Base-by-base conservation (phyloP, 1,284 basidiomycete genomes). In the Papiliotrema nemorosa region DNA sequence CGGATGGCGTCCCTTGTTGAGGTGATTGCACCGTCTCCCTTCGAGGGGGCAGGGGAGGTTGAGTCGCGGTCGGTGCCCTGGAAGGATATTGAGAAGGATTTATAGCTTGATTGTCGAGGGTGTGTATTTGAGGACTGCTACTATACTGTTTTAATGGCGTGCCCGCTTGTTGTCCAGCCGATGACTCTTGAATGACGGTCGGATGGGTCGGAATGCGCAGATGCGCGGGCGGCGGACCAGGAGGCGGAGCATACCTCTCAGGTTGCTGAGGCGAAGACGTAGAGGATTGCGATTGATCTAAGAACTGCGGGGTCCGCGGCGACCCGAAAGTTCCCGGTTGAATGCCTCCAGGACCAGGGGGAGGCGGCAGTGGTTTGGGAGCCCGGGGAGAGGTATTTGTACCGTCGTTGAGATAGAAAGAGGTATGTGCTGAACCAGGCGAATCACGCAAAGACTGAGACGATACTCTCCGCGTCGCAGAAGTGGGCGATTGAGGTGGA, bases 161-260 rank as follows among this genome's bases (percentile, higher is more conserved):
- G 35, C 18, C n/a, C n/a, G n/a, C n/a, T n/a, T n/a, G n/a, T n/a
- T n/a, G n/a, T n/a, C n/a, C n/a, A n/a, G n/a, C n/a, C n/a, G n/a
- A n/a, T n/a, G n/a, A n/a, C n/a, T n/a, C n/a, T n/a, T n/a, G n/a
- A n/a, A n/a, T n/a, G n/a, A n/a, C n/a, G n/a, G n/a, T n/a, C n/a
- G n/a, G n/a, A n/a, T n/a, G n/a, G n/a, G 43, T 43, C 13, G 44
- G 44, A 43, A 47, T 50, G 10, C 47, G 33, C n/a, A 54, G 56
- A 52, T 49, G 60, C 10, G 54, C 43, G 2, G 66, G 62, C 14
- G 62, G 59, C 86, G 21, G 87, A 86, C 66, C 80, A 72, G 63
- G 69, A 78, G 82, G 86, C 59, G n/a, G 86, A 86, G 44, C 64
- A 57, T 63, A 58, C 5, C 21, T 42, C n/a, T 41, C 33, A 29